Evolutionary conservation across 345 rosid species (phyloP).

Genomic region (Mallotus nudiflorus): DNA sequence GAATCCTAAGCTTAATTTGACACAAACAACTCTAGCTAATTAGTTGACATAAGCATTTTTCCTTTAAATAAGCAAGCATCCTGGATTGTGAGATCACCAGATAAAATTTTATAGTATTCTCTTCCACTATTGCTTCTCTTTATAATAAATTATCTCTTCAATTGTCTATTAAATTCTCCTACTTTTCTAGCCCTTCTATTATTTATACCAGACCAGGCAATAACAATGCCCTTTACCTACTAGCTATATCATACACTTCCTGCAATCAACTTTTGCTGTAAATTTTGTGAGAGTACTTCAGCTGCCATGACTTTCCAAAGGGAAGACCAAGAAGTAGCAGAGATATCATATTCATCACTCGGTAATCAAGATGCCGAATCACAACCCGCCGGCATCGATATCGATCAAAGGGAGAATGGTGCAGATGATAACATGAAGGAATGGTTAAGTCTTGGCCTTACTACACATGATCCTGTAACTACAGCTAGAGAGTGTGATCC

Average conservation of each 20-base stretch:
- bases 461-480: constrained; percentile 5
- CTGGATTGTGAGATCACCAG: constrained; percentile 12
- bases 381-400: background rate
- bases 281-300: background rate
- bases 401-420: background rate
- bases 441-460: constrained; percentile 41
- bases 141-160: background rate
- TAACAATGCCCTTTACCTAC: constrained; percentile 14
- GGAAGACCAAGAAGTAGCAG: constrained; percentile 21
- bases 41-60: constrained; percentile 26
- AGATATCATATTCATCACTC: constrained; percentile 15
- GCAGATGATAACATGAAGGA: constrained; percentile 28
- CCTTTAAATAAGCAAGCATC: constrained; percentile 12
- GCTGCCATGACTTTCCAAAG: constrained; percentile 31
- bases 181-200: constrained; percentile 6
- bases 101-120: constrained; percentile 14
- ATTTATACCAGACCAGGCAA: constrained; percentile 19
- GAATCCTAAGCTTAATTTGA: constrained; percentile 38
- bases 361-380: constrained; percentile 22
- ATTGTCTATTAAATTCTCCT: constrained; percentile 26
- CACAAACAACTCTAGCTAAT: constrained; percentile 20
- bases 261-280: background rate
- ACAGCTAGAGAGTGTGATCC: constrained; percentile 12
- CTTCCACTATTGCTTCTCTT: constrained; percentile 15
- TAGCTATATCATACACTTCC: background rate